Evolutionary conservation across 2,329 filamentous ascomycete species (phyloP).

Genomic region (Paecilomyces sp.): DNA sequence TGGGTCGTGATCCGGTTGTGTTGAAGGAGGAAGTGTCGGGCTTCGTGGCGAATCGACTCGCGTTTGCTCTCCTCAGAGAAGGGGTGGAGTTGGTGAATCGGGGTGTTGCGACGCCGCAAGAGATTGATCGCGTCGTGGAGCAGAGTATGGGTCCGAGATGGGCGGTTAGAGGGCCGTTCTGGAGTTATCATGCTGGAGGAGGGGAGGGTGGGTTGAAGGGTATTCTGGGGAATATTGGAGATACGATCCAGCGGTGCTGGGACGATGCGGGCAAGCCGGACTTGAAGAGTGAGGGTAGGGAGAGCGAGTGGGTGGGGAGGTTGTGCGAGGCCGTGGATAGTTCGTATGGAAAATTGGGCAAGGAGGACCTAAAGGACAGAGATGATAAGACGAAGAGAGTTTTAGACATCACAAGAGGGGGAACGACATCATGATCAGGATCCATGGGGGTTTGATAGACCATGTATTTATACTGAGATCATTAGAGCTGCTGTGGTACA

Average conservation of each 20-base stretch:
- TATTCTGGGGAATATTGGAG: slow-evolving; percentile 51
- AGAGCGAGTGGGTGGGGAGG: slow-evolving; percentile 1
- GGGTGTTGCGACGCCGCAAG: slow-evolving; percentile 46
- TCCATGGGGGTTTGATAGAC: not conserved
- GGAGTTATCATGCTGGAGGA: slow-evolving; percentile 53
- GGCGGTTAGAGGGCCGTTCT: slow-evolving; percentile 51
- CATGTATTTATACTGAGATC: not conserved
- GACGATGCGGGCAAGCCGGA: slow-evolving; percentile 35
- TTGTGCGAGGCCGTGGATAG: slow-evolving; percentile 5
- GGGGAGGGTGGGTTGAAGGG: slow-evolving; percentile 46
- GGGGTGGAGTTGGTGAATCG: slow-evolving; percentile 48
- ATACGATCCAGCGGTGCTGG: slow-evolving; percentile 51
- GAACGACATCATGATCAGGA: not conserved
- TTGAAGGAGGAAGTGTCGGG: slow-evolving; percentile 47
- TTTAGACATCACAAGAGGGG: slow-evolving; percentile 4
- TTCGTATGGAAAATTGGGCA: slow-evolving; percentile 6
- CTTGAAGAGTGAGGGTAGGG: slow-evolving; percentile 31
- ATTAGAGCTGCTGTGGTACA: not conserved
- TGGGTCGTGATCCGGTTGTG: slow-evolving; percentile 41
- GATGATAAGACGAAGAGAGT: slow-evolving; percentile 9
- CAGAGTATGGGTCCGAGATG: slow-evolving; percentile 48
- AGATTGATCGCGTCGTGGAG: slow-evolving; percentile 48
- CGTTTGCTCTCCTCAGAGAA: slow-evolving; percentile 51
- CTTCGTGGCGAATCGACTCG: slow-evolving; percentile 53
- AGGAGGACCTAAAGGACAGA: slow-evolving; percentile 6